Evolutionary conservation across 2,329 filamentous ascomycete genomes (phyloP).

Genomic region (Dothideomycetidae sp.): DNA sequence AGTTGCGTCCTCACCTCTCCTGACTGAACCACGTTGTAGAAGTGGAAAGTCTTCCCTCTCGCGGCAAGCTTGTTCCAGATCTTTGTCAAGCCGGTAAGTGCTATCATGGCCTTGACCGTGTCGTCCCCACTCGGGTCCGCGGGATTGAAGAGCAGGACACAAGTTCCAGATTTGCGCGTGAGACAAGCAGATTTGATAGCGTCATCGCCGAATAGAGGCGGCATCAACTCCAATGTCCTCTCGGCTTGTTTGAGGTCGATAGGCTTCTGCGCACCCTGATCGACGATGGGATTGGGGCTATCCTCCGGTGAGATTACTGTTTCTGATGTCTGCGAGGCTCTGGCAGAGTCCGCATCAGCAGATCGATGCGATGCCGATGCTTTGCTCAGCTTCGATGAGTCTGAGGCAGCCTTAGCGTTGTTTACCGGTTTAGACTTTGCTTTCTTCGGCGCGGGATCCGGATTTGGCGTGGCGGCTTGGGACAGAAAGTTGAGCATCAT

Average conservation of each 20-base stretch:
- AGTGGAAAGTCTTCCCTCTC: slow-evolving; percentile 61
- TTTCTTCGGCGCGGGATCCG: slow-evolving; percentile 48
- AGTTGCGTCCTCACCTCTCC: slow-evolving; percentile 45
- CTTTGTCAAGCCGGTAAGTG: slow-evolving; percentile 50
- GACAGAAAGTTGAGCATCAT: slow-evolving; percentile 66
- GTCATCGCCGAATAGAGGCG: slow-evolving; percentile 39
- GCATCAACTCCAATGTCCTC: slow-evolving; percentile 51
- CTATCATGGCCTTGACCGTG: slow-evolving; percentile 17
- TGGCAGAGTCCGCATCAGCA: slow-evolving; percentile 32
- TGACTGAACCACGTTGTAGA: slow-evolving; percentile 49
- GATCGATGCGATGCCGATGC: slow-evolving; percentile 39
- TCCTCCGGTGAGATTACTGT: slow-evolving; percentile 39
- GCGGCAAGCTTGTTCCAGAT: slow-evolving; percentile 62
- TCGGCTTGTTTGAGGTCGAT: slow-evolving; percentile 39
- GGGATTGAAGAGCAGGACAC: slow-evolving; percentile 62
- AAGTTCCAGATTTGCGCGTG: slow-evolving; percentile 61
- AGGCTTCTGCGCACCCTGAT: slow-evolving; percentile 32
- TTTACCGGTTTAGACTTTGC: slow-evolving; percentile 31
- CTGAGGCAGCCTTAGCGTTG: slow-evolving; percentile 32
- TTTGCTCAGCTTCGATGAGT: slow-evolving; percentile 35
- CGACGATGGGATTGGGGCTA: slow-evolving; percentile 36
- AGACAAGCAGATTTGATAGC: slow-evolving; percentile 56
- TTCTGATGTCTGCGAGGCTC: slow-evolving; percentile 36
- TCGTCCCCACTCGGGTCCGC: slow-evolving; percentile 33
- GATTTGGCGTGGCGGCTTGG: slow-evolving; percentile 64